phyloP scores from a whole-genome alignment of 78 protist genomes.

The Dictyostelium intermedium region DNA sequence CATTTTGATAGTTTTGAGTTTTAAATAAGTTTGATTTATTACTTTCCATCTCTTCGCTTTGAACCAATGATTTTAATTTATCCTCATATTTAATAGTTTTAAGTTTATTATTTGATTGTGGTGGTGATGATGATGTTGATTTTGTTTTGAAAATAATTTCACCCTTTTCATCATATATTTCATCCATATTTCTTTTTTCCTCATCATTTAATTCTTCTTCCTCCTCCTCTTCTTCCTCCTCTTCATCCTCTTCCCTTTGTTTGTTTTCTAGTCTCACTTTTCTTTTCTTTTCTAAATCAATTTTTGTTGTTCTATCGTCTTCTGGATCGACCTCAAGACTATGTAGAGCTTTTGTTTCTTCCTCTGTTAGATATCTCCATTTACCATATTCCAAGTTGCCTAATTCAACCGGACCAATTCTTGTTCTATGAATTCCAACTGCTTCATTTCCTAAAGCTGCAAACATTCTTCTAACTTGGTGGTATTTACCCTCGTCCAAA shows the following conservation, averaged over 20 bases:
- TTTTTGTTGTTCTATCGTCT: neutral
- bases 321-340: neutral
- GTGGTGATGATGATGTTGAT: neutral
- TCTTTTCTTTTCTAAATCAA: neutral
- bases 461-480: conserved; percentile 80
- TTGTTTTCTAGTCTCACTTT: neutral
- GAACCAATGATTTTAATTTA: neutral
- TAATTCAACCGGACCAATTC: conserved; percentile 68
- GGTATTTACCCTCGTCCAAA: conserved; percentile 76
- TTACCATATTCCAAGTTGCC: conserved; percentile 62
- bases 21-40: neutral
- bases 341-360: conserved; percentile 19
- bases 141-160: neutral
- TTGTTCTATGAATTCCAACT: conserved; percentile 62
- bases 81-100: neutral
- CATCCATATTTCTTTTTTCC: neutral
- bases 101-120: neutral
- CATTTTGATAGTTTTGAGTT: neutral
- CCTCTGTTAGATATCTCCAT: conserved; percentile 34
- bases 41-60: neutral
- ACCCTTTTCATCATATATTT: neutral
- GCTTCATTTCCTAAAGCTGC: conserved; percentile 67
- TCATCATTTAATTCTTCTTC: neutral
- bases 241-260: neutral
- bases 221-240: neutral